Evolutionary conservation across 148 eudicot species (phyloP).

Genomic region (Spergularia marina): DNA sequence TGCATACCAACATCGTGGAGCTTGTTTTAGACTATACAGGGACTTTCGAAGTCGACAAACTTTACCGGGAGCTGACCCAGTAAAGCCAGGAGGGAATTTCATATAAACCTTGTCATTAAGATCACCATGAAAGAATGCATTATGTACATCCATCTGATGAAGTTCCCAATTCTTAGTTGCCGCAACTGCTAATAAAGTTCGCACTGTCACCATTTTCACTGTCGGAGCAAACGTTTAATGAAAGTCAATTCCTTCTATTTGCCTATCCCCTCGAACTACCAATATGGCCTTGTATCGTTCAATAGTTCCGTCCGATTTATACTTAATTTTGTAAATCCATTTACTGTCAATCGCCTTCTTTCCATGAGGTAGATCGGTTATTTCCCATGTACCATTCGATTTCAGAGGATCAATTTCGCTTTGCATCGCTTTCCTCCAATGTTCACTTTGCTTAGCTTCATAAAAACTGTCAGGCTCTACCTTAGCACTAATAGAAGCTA

Average conservation of each 20-base stretch:
- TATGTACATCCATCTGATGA: slow-evolving; percentile 4
- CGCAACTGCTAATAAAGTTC: background rate
- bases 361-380: no score
- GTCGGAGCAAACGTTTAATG: background rate
- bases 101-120: background rate
- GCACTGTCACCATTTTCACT: background rate
- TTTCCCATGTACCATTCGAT: no score
- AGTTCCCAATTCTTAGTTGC: background rate
- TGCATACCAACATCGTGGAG: no score
- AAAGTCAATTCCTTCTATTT: background rate
- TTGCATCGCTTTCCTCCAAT: no score
- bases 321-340: background rate
- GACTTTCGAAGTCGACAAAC: no score
- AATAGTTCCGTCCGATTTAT: background rate
- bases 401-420: no score
- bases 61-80: background rate
- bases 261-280: background rate
- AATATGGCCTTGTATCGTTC: background rate
- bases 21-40: no score
- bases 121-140: background rate
- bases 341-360: background rate
- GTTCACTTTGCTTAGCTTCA: no score
- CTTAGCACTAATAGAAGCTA: no score
- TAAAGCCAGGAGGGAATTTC: background rate
- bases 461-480: no score